A percentile compares a stretch with the other conserved stretches of the same genome.
These are phyloP conservation scores for Boletus barrowsii DNA, from an alignment of 768 basidiomycete genomes.

Conservation along the genomic window DNA sequence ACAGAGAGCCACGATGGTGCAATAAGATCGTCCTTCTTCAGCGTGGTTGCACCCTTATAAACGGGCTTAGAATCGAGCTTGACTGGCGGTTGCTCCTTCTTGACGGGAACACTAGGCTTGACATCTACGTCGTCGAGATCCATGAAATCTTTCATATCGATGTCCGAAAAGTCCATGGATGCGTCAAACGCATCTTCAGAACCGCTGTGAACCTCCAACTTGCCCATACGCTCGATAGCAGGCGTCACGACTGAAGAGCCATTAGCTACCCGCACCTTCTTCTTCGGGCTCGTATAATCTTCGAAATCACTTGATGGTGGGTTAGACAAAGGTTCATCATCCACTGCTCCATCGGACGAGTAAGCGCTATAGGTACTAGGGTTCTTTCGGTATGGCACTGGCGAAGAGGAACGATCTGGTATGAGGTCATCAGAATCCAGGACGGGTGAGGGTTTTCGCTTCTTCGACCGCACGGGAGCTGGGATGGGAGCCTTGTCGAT, in stretches of 20 bases:
- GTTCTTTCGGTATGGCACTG: conserved; percentile 35
- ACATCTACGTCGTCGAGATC: conserved; percentile 56
- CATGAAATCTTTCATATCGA: conserved; percentile 54
- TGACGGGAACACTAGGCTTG: conserved; percentile 35
- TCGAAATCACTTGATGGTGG: conserved; percentile 49
- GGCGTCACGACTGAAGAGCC: conserved; percentile 47
- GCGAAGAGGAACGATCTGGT: conserved; percentile 37
- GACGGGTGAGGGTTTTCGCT: conserved; percentile 63
- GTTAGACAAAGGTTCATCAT: conserved; percentile 23
- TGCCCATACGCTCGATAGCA: conserved; percentile 54
- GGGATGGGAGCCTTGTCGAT: conserved; percentile 55
- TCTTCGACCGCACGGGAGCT: conserved; percentile 42
- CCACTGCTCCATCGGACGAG: conserved; percentile 36
- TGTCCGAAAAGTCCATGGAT: conserved; percentile 53
- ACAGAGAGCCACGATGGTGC: conserved; percentile 70
- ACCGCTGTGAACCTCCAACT: conserved; percentile 56
- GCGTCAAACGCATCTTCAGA: conserved; percentile 49
- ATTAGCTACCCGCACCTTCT: conserved; percentile 49
- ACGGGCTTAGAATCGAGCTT: conserved; percentile 17
- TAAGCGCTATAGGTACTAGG: conserved; percentile 31
- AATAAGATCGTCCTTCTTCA: conserved; percentile 45
- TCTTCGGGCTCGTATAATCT: conserved; percentile 68
- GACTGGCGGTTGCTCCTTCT: conserved; percentile 12
- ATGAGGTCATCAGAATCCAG: conserved; percentile 35
- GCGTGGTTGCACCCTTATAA: conserved; percentile 5